Conservation (phyloP, 352 stramenopile species). For the Blastocystis sp. region DNA sequence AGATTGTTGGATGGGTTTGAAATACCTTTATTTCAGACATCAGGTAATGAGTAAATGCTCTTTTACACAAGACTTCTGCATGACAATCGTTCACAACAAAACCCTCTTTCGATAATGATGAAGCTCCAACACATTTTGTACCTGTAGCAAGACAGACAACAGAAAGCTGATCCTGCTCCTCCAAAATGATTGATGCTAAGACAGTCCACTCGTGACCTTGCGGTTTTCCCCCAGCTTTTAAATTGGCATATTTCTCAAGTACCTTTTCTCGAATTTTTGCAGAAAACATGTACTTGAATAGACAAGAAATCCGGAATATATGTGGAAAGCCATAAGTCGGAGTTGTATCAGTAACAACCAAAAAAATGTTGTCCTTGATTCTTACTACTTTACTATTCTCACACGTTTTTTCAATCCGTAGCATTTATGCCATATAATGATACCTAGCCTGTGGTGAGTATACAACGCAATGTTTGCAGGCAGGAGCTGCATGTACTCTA, state of each 20-base stretch:
- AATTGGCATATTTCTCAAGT: neutral
- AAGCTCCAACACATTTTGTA: conserved; percentile 23
- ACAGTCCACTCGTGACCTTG: conserved; percentile 47
- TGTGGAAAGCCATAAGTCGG: neutral
- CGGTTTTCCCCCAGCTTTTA: conserved; percentile 26
- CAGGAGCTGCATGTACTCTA: neutral
- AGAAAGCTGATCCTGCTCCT: neutral
- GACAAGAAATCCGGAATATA: neutral
- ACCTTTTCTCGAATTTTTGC: neutral
- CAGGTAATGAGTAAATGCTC: neutral
- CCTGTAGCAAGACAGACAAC: conserved; percentile 21
- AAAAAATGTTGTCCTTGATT: neutral
- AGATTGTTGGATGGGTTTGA: neutral
- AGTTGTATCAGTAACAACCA: neutral
- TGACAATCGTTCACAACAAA: conserved; percentile 52
- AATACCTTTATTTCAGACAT: neutral
- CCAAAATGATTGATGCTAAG: neutral
- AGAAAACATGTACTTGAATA: neutral
- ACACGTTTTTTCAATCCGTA: neutral
- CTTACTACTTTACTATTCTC: neutral
- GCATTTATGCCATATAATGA: neutral
- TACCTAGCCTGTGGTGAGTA: conserved; percentile 34
- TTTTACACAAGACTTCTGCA: conserved; percentile 12
- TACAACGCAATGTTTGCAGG: neutral
- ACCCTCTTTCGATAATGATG: neutral